Evolutionary conservation across 441 rosid species (phyloP).

Genomic region (Gossypium gossypioides): DNA sequence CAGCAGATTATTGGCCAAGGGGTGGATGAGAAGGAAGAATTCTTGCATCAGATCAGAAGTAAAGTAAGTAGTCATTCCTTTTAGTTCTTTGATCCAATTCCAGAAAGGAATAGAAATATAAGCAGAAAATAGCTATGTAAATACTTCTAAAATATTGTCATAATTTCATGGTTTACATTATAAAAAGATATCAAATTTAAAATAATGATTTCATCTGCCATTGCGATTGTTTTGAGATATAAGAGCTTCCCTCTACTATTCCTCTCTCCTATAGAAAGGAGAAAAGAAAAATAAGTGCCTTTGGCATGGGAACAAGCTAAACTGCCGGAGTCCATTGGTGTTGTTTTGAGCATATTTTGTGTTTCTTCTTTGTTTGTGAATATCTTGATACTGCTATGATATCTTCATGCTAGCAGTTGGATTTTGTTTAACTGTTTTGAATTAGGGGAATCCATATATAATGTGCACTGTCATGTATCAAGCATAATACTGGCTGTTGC

Average conservation of each 20-base stretch:
- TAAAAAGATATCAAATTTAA: background rate
- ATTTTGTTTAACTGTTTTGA: background rate
- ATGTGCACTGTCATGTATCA: background rate
- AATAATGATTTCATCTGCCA: background rate
- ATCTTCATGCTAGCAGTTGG: background rate
- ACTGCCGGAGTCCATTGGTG: no score
- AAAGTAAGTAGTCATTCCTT: conserved; percentile 41
- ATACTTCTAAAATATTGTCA: background rate
- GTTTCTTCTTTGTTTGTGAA: background rate
- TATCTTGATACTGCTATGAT: background rate
- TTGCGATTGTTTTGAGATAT: background rate
- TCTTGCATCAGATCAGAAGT: conserved; percentile 65
- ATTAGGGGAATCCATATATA: background rate
- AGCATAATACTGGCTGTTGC: background rate
- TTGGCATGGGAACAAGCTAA: background rate
- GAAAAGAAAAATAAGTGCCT: background rate
- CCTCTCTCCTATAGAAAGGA: background rate
- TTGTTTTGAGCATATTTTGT: background rate
- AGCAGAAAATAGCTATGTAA: background rate
- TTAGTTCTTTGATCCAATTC: background rate
- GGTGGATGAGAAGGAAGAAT: conserved; percentile 57
- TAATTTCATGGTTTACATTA: background rate
- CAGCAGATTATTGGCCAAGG: conserved; percentile 30
- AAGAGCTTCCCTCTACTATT: background rate
- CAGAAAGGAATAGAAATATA: background rate